Conservation (phyloP, 2,329 filamentous ascomycete genomes). For the Aspergillus ibericus region DNA sequence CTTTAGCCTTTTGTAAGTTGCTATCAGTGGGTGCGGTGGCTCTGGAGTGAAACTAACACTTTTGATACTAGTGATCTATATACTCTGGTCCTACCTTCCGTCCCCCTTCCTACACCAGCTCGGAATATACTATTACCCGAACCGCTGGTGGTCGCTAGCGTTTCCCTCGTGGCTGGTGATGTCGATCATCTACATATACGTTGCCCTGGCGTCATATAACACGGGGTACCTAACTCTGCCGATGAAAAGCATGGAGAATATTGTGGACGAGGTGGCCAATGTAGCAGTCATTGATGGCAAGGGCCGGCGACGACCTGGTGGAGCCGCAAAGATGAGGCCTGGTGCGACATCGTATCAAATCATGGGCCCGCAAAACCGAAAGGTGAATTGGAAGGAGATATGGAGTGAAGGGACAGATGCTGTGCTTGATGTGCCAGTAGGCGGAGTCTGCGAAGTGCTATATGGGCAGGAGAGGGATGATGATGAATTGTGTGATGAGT, state of each 20-base stretch:
- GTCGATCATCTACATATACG: constrained; percentile 86
- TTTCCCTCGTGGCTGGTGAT: constrained; percentile 89
- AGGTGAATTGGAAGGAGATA: constrained; percentile 71
- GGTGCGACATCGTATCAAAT: constrained; percentile 43
- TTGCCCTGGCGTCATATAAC: constrained; percentile 89
- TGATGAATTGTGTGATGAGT: constrained; percentile 23
- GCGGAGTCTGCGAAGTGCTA: constrained; percentile 89
- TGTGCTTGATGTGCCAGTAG: constrained; percentile 93
- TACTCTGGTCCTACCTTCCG: constrained; percentile 86
- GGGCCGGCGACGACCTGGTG: constrained; percentile 55
- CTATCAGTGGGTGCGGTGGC: no score
- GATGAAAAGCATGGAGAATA: constrained; percentile 76
- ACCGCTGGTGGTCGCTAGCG: constrained; percentile 96
- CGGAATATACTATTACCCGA: constrained; percentile 94
- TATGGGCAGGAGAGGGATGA: constrained; percentile 66
- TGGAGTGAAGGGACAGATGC: constrained; percentile 96
- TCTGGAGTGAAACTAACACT: neutral
- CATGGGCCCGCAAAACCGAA: constrained; percentile 43
- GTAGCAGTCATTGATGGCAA: constrained; percentile 77
- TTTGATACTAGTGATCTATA: constrained; percentile 54
- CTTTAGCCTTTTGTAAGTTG: constrained; percentile 70
- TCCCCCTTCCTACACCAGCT: constrained; percentile 88
- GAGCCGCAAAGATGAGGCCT: constrained; percentile 44
- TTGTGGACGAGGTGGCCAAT: constrained; percentile 87
- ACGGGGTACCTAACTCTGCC: constrained; percentile 82